A percentile compares a stretch with the other conserved stretches of the same genome.
Conservation (phyloP, 169 alveolate species). For the Eimeria brunetti region DNA sequence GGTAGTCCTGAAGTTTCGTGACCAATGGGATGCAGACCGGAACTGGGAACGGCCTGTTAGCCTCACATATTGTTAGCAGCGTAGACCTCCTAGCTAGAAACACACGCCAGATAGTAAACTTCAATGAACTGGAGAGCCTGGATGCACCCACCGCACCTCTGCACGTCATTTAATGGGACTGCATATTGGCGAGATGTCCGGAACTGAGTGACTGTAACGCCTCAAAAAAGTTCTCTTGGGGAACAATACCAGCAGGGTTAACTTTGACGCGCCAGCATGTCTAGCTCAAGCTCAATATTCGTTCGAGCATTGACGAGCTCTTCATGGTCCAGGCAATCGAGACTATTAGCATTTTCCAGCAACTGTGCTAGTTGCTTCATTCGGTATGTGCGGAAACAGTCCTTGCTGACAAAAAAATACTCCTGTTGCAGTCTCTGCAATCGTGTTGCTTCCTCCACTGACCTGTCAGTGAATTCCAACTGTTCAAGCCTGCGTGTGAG, state of each 20-base stretch:
- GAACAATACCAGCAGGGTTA: not conserved
- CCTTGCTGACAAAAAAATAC: slow-evolving; percentile 52
- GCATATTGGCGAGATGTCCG: not conserved
- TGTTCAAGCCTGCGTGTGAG: slow-evolving; percentile 35
- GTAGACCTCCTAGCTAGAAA: not conserved
- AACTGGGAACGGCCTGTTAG: not conserved
- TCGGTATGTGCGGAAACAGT: slow-evolving; percentile 15
- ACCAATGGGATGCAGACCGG: not conserved
- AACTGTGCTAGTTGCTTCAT: slow-evolving; percentile 7
- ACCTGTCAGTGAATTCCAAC: slow-evolving; percentile 29
- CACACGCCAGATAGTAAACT: not conserved
- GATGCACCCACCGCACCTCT: not conserved
- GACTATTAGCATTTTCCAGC: slow-evolving; percentile 19
- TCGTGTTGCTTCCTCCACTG: not conserved
- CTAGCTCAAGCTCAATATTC: slow-evolving; percentile 21
- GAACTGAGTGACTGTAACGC: not conserved
- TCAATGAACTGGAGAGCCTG: not conserved
- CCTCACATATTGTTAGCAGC: not conserved
- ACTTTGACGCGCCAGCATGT: not conserved
- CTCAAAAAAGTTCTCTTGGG: not conserved
- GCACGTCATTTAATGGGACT: not conserved
- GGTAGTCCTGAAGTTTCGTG: not conserved
- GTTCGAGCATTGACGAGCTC: slow-evolving; percentile 15
- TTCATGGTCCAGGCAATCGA: slow-evolving; percentile 33
- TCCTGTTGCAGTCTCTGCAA: slow-evolving; percentile 41